Evolutionary conservation across 1,139 yeast species (phyloP).

Genomic region (Zygoascus meyerae): DNA sequence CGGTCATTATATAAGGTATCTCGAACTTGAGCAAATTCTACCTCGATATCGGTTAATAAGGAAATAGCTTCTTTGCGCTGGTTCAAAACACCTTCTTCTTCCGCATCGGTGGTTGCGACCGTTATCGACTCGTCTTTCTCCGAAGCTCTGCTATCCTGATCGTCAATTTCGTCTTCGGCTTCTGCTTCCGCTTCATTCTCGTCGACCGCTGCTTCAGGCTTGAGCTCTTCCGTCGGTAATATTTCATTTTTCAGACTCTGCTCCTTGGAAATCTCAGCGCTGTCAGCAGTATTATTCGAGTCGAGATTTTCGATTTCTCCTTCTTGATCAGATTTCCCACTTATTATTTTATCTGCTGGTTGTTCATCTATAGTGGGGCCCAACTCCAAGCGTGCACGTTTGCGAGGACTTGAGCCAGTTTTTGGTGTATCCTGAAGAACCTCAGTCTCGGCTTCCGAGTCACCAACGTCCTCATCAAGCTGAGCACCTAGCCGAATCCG

Average conservation of each 20-base stretch:
- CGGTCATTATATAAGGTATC: conserved; percentile 55
- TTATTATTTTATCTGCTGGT: conserved; percentile 11
- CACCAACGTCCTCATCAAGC: conserved; percentile 5
- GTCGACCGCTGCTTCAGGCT: not conserved
- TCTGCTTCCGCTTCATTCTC: conserved; percentile 9
- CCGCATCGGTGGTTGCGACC: conserved; percentile 4
- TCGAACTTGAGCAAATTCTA: conserved; percentile 76
- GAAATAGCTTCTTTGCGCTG: conserved; percentile 55
- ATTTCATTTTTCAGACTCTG: not conserved
- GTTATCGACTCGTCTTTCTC: not conserved
- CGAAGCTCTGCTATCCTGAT: conserved; percentile 2
- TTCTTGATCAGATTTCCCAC: conserved; percentile 10
- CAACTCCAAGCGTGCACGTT: conserved; percentile 38
- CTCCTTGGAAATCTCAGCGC: not conserved
- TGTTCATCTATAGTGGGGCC: conserved; percentile 26
- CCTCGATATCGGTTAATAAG: conserved; percentile 70
- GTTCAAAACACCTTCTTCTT: conserved; percentile 12
- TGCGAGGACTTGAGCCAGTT: conserved; percentile 9
- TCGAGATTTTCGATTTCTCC: conserved; percentile 7
- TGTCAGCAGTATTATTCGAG: not conserved
- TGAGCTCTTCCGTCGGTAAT: not conserved
- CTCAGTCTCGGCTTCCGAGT: conserved; percentile 78
- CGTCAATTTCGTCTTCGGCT: conserved; percentile 6
- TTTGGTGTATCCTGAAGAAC: conserved; percentile 53
- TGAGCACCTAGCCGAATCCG: not conserved